phyloP scores from a whole-genome alignment of 305 asterid genomes.

The Fraxinus albicans region DNA sequence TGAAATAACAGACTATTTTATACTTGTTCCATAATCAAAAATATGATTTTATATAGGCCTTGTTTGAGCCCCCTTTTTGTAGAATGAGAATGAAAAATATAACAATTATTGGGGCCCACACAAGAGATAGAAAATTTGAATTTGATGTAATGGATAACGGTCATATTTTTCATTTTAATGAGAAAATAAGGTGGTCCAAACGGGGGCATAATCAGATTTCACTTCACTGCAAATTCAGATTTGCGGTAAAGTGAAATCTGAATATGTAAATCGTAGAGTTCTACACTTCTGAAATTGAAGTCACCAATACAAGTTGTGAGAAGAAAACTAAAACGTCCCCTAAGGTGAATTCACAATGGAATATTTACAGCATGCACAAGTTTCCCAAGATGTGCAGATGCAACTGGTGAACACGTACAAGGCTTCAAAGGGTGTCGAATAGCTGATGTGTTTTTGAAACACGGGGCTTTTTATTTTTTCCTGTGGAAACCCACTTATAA shows the following conservation, averaged over 20 bases:
- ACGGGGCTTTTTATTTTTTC: not conserved
- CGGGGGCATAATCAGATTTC: not conserved
- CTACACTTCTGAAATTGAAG: not conserved
- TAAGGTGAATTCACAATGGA: constrained; percentile 99
- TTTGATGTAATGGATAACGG: too few relatives aligned
- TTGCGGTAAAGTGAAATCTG: not conserved
- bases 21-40: not conserved
- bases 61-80: too few relatives aligned
- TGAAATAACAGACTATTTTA: constrained; percentile 18
- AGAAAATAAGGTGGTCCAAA: too few relatives aligned
- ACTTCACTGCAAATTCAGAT: not conserved
- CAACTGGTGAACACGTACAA: constrained; percentile 73
- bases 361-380: constrained; percentile 79
- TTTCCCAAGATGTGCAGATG: constrained; percentile 78
- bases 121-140: too few relatives aligned
- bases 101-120: too few relatives aligned
- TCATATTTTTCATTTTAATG: too few relatives aligned
- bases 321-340: too few relatives aligned
- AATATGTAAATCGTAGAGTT: not conserved
- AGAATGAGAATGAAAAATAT: too few relatives aligned
- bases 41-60: not conserved
- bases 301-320: not conserved
- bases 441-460: constrained; percentile 23
- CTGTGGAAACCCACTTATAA: not conserved
- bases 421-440: constrained; percentile 55